A percentile compares a stretch with the other conserved stretches of the same genome.
Evolutionary conservation across 345 rosid genomes (phyloP).

Genomic region (Eucalyptus polybractea): DNA sequence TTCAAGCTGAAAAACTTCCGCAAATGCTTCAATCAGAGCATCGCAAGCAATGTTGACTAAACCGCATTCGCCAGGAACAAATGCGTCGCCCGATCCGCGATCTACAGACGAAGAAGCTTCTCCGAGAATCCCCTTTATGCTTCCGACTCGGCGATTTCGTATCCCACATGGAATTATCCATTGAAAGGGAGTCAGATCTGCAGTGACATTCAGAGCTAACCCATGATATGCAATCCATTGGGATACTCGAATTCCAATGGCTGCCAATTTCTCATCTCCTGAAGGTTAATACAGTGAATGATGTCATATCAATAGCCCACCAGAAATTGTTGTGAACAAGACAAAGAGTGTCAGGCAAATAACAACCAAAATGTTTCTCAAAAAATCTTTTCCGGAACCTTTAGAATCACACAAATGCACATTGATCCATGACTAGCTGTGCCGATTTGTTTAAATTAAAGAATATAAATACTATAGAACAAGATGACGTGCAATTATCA

Average conservation of each 20-base stretch:
- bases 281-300: constrained; percentile 1
- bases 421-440: background rate
- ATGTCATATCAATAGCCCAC: background rate
- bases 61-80: constrained; percentile 5
- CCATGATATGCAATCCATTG: constrained; percentile 77
- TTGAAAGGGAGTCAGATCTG: constrained; percentile 56
- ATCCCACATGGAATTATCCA: constrained; percentile 80
- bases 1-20: constrained; percentile 54
- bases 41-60: constrained; percentile 31
- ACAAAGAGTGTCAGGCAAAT: background rate
- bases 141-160: constrained; percentile 53
- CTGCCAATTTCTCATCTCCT: constrained; percentile 73
- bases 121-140: constrained; percentile 31
- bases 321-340: background rate
- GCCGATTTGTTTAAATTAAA: background rate
- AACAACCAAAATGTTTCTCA: background rate
- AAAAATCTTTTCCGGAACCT: background rate
- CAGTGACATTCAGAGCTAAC: constrained; percentile 69
- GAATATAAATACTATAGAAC: background rate
- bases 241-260: constrained; percentile 66
- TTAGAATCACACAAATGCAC: background rate
- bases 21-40: constrained; percentile 52
- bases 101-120: background rate
- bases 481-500: background rate
- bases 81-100: background rate